A percentile compares a stretch with the other conserved stretches of the same genome.
Conservation (phyloP, 352 stramenopile species). For the Phytophthora nicotianae region DNA sequence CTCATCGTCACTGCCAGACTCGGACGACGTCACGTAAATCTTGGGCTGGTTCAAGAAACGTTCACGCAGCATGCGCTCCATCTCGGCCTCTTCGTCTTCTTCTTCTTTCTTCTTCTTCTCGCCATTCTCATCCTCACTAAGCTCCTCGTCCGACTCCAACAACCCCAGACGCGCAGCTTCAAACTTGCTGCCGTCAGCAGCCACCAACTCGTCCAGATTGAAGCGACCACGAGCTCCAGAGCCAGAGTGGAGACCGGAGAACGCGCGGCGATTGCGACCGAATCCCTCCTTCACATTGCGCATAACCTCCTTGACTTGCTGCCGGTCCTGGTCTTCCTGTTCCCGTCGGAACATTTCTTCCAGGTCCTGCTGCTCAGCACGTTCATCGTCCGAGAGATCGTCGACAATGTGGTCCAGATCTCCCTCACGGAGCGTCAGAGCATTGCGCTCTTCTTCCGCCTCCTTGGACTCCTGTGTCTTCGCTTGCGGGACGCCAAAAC, state of each 20-base stretch:
- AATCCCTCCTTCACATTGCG: conserved; percentile 90
- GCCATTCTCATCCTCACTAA: conserved; percentile 55
- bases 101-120: conserved; percentile 54
- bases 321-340: conserved; percentile 66
- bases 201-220: conserved; percentile 82
- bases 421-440: conserved; percentile 74
- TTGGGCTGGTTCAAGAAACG: conserved; percentile 79
- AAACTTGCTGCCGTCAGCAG: conserved; percentile 75
- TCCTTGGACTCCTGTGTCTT: conserved; percentile 79
- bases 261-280: conserved; percentile 80
- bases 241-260: conserved; percentile 56
- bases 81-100: conserved; percentile 81
- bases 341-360: conserved; percentile 80
- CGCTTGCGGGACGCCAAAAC: conserved; percentile 77
- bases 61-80: conserved; percentile 80
- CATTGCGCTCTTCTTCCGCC: conserved; percentile 75
- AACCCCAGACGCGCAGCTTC: conserved; percentile 81
- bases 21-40: conserved; percentile 89
- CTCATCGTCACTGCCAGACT: conserved; percentile 72
- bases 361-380: conserved; percentile 60
- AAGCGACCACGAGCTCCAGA: conserved; percentile 76
- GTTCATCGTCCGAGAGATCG: conserved; percentile 86
- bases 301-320: conserved; percentile 86
- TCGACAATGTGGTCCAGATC: conserved; percentile 88
- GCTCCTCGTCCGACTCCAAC: conserved; percentile 81